Evolutionary conservation across 139 green algal species (phyloP).

Genomic region (Chlamydomonas schloesseri): DNA sequence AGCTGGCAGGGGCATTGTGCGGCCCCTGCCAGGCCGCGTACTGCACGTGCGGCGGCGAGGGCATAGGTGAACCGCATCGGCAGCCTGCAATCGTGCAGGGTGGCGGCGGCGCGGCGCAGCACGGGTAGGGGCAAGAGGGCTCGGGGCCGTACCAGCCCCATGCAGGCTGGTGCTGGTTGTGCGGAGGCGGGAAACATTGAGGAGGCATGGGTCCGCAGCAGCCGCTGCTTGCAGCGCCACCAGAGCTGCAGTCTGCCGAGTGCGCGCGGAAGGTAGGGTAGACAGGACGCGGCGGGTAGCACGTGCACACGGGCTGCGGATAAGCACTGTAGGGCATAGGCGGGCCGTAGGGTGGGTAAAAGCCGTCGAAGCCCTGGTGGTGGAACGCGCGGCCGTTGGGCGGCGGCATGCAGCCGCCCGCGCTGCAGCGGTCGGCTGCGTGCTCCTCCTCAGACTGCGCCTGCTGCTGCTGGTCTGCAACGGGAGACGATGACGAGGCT

Average conservation of each 20-base stretch:
- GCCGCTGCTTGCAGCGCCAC: no score
- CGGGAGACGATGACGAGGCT: neutral
- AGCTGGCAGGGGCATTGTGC: no score
- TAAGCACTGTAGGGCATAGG: neutral
- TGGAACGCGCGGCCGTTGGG: no score
- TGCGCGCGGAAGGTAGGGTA: neutral
- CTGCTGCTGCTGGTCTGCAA: neutral
- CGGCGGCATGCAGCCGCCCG: neutral
- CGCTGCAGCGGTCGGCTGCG: slow-evolving; percentile 23
- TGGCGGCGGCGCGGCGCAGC: neutral
- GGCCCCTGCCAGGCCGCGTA: no score
- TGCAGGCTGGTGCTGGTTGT: no score
- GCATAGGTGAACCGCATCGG: neutral
- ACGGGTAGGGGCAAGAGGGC: neutral
- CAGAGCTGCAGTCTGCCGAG: neutral
- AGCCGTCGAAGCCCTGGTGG: no score
- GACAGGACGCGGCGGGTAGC: neutral
- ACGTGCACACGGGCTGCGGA: neutral
- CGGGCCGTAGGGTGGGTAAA: neutral
- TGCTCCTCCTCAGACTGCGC: neutral
- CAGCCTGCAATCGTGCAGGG: neutral
- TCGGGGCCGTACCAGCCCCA: no score
- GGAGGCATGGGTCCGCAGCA: no score
- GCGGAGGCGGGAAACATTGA: neutral
- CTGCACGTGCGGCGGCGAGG: neutral